Percentiles rank a stretch among this genome's conserved stretches.
Conservation (phyloP, 805 yeast species). For the Scheffersomyces stipitis region DNA sequence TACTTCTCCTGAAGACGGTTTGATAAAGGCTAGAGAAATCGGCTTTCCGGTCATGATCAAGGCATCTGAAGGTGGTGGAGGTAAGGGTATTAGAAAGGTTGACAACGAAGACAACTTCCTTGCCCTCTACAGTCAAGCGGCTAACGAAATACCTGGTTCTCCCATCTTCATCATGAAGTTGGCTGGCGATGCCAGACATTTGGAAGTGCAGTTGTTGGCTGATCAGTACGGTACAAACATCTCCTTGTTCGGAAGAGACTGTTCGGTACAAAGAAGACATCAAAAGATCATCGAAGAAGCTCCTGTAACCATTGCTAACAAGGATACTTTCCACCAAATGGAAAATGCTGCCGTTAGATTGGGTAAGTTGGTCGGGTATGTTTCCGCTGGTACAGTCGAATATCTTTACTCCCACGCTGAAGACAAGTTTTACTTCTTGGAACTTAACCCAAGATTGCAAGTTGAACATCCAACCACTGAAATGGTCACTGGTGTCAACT, state of each 20-base stretch:
- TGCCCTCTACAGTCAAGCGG: constrained; percentile 84
- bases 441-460: constrained; percentile 96
- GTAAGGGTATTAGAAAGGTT: constrained; percentile 98
- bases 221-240: constrained; percentile 98
- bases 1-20: constrained; percentile 82
- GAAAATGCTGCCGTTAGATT: constrained; percentile 97
- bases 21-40: constrained; percentile 76
- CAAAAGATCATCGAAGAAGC: constrained; percentile 99
- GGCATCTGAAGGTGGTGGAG: constrained; percentile 99
- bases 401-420: constrained; percentile 92
- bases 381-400: constrained; percentile 99
- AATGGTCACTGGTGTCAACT: constrained; percentile 97
- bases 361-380: constrained; percentile 96
- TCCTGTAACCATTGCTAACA: constrained; percentile 92
- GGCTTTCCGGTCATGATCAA: constrained; percentile 99
- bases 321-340: constrained; percentile 84
- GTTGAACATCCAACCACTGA: constrained; percentile 99
- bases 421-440: constrained; percentile 93
- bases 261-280: constrained; percentile 99
- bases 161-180: constrained; percentile 97
- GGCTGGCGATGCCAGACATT: constrained; percentile 96
- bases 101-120: constrained; percentile 78
- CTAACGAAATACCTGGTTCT: constrained; percentile 97
- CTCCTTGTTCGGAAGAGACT: constrained; percentile 96
- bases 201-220: constrained; percentile 96